Base-by-base conservation (phyloP, 139 green algal species). In the Volvox africanus region DNA sequence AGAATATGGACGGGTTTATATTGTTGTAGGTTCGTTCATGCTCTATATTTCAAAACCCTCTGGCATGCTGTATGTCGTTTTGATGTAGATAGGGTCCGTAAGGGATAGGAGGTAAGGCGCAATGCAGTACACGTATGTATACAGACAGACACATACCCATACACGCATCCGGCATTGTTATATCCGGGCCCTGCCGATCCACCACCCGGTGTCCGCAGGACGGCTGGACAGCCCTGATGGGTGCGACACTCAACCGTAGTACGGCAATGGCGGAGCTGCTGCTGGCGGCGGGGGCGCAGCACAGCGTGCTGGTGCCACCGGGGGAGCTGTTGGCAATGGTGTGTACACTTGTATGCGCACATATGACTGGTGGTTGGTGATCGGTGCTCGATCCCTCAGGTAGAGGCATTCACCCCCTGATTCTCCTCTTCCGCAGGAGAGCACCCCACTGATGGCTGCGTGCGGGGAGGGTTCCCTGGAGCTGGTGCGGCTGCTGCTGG, bases 201-300 rank as follows among this genome's bases (percentile, higher is more conserved):
- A 17, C 50, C 80, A 24, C 61, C 26, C 81, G 18, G 2, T 14
- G 28, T 77, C 62, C 32, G 14, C 67, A 88, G 83, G 83, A 88
- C 83, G 83, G 83, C 83, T 88, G 83, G 83, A 24, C 20, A 14
- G 19, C 83, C 16, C 83, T 88, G 30, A 80, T 88, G 83, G 83
- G 83, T 13, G 83, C 83, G 24, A 37, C 80, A 35, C 83, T 88
- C 30, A 37, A 69, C 67, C 83, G 67, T 26, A 67, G 19, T 44
- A 30, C 36, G 12, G 26, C 67, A 24, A 36, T 88, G 67, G 36
- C 26, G 83, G 67, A 67, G 83, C 24, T 68, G 67, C 83, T 88
- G 67, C 67, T 88, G 65, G 67, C 16, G 6, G 83, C 83, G 83
- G 83, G 83, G 6, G 83, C 83, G 65, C 24, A 17, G 33, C 55